phyloP scores from a whole-genome alignment of 805 yeast species.

The Maudiozyma bulderi region DNA sequence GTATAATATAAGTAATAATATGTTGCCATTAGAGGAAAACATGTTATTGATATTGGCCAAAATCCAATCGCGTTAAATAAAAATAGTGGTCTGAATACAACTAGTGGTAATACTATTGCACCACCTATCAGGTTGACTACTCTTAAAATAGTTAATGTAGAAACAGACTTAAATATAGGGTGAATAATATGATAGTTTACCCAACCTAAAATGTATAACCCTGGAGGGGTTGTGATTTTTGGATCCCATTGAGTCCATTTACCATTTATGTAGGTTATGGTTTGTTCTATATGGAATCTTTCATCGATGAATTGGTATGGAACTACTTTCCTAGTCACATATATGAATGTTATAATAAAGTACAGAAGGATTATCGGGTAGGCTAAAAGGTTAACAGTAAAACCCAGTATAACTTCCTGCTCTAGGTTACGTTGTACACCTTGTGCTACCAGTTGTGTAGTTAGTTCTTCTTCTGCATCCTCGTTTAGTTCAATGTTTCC shows the following conservation, averaged over 20 bases:
- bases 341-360: slow-evolving; percentile 21
- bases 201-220: slow-evolving; percentile 52
- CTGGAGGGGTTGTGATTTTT: slow-evolving; percentile 96
- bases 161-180: slow-evolving; percentile 17
- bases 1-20: slow-evolving; percentile 80
- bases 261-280: slow-evolving; percentile 53
- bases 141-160: slow-evolving; percentile 36
- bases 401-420: slow-evolving; percentile 23
- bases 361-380: slow-evolving; percentile 25
- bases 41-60: slow-evolving; percentile 35
- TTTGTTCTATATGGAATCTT: slow-evolving; percentile 75
- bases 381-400: slow-evolving; percentile 27
- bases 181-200: slow-evolving; percentile 23
- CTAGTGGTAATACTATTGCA: slow-evolving; percentile 39
- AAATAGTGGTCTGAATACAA: slow-evolving; percentile 33
- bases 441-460: slow-evolving; percentile 18
- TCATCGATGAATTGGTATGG: slow-evolving; percentile 47
- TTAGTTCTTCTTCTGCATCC: slow-evolving; percentile 1
- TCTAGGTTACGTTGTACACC: slow-evolving; percentile 23
- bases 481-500: neutral
- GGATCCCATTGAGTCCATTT: slow-evolving; percentile 67
- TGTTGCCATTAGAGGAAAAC: slow-evolving; percentile 64
- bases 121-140: slow-evolving; percentile 62
- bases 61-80: slow-evolving; percentile 35
- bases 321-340: slow-evolving; percentile 21